Base-by-base conservation (phyloP, 305 asterid species). In the Salvia sclarea region DNA sequence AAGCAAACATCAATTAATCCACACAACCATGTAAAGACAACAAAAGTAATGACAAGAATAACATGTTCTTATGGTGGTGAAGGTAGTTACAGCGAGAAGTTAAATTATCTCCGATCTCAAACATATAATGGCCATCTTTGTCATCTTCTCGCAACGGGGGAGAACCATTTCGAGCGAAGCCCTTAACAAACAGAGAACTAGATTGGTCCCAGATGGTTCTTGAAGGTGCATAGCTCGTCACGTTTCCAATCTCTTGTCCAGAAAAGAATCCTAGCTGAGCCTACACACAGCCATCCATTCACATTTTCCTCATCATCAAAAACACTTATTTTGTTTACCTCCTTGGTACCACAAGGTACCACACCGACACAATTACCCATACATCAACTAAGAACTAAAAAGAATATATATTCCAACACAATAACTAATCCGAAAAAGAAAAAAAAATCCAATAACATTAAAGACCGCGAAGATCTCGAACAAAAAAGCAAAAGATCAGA, bases 71-170 rank as follows among this genome's bases (percentile, higher is more conserved):
- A 75, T 72, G 73, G 69, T 88, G 65, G 89, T 59, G 75, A 73
- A 80, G 83, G 83, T 88, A 79, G 75, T 90, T 92, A 92, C 98
- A 92, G 92, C 98, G 96, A 59, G 96, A 71, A 20, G 98, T 92
- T 81, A 92, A 80, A 90, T 92, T 90, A 44, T 92, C 98, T 86
- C 98, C 98, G 78, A 86, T 88, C 88, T 84, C 91, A 89, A 88
- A 92, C 77, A 81, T 74, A 86, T 85, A 92, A 88, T 92, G 98
- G 55, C 97, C 98, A 80, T 92, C 96, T 82, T 90, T 90, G 89
- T 92, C 97, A 78, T 90, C 96, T 70, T 83, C 95, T 82, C 97
- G 82, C 90, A 83, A 64, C 28, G 96, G 97, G 79, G 97, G 97
- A 58, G 98, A 90, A 78, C 86, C 89, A 76, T 80, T 88, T 81